Evolutionary conservation across 768 basidiomycete species (phyloP).

Genomic region (Tubosaeta sp.): DNA sequence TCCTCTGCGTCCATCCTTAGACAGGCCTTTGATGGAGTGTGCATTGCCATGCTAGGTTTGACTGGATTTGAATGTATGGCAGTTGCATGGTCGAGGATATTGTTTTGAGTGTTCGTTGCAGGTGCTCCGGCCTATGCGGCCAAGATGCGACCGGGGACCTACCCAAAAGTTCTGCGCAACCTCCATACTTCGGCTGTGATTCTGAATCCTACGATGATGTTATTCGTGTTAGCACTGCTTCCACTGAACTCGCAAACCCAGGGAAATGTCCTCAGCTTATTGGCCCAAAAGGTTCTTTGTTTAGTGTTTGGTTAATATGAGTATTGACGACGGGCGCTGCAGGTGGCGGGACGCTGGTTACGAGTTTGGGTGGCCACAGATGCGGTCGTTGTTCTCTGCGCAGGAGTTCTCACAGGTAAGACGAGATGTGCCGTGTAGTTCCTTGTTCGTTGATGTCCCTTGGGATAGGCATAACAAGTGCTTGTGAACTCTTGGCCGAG

Average conservation of each 20-base stretch:
- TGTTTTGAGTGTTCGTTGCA: slow-evolving; percentile 10
- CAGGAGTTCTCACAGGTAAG: slow-evolving; percentile 64
- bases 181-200: slow-evolving; percentile 57
- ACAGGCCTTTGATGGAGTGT: slow-evolving; percentile 63
- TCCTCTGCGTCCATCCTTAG: slow-evolving; percentile 33
- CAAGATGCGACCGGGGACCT: slow-evolving; percentile 51
- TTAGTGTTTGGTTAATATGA: neutral
- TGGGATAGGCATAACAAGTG: slow-evolving; percentile 47
- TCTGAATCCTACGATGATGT: slow-evolving; percentile 53
- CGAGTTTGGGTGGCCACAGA: slow-evolving; percentile 61
- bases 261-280: slow-evolving; percentile 61
- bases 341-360: slow-evolving; percentile 61
- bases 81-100: neutral
- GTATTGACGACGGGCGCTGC: neutral
- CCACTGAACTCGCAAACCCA: slow-evolving; percentile 46
- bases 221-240: slow-evolving; percentile 56
- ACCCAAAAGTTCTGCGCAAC: slow-evolving; percentile 60
- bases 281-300: slow-evolving; percentile 48
- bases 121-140: slow-evolving; percentile 65
- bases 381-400: slow-evolving; percentile 67
- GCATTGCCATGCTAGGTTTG: slow-evolving; percentile 66
- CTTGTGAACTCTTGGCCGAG: slow-evolving; percentile 56
- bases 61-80: slow-evolving; percentile 64
- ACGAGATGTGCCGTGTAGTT: neutral
- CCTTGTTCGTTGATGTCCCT: slow-evolving; percentile 1